These are phyloP conservation scores for Dunaliella primolecta DNA, from an alignment of 139 green algal species.

Conservation along the genomic window DNA sequence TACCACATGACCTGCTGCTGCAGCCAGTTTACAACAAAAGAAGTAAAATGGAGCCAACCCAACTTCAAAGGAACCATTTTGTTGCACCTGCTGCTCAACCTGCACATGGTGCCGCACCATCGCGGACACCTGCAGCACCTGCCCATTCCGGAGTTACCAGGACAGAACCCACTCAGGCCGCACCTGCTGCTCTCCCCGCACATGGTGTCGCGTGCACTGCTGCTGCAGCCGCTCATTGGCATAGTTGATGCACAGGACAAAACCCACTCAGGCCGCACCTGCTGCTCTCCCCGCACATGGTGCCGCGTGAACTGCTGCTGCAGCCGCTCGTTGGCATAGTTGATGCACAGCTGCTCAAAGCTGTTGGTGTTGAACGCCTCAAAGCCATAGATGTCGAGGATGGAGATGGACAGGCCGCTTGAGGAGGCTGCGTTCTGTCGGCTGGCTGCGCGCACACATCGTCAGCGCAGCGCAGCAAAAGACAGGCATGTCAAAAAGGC, in stretches of 20 bases:
- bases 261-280: too few relatives aligned
- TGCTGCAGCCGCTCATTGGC: slow-evolving; percentile 98
- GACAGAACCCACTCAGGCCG: too few relatives aligned
- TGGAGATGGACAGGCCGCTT: slow-evolving; percentile 62
- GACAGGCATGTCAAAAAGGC: slow-evolving; percentile 5
- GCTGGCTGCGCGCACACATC: neutral
- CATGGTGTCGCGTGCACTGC: slow-evolving; percentile 94
- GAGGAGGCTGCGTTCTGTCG: neutral
- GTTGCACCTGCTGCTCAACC: too few relatives aligned
- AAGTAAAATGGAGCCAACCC: too few relatives aligned
- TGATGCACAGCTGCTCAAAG: slow-evolving; percentile 99
- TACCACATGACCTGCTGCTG: too few relatives aligned
- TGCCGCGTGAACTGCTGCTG: slow-evolving; percentile 98
- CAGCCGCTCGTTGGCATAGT: slow-evolving; percentile 96
- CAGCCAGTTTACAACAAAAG: too few relatives aligned
- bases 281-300: slow-evolving; percentile 88
- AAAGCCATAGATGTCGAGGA: slow-evolving; percentile 96
- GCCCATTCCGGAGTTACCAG: too few relatives aligned
- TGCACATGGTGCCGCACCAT: too few relatives aligned
- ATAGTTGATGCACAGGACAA: slow-evolving; percentile 99
- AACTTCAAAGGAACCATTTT: too few relatives aligned
- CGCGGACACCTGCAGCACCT: too few relatives aligned
- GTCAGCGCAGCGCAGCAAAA: too few relatives aligned
- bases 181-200: slow-evolving; percentile 81
- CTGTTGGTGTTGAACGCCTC: slow-evolving; percentile 80